Evolutionary conservation across 768 basidiomycete genomes (phyloP).

Genomic region (Dentipellis fragilis): DNA sequence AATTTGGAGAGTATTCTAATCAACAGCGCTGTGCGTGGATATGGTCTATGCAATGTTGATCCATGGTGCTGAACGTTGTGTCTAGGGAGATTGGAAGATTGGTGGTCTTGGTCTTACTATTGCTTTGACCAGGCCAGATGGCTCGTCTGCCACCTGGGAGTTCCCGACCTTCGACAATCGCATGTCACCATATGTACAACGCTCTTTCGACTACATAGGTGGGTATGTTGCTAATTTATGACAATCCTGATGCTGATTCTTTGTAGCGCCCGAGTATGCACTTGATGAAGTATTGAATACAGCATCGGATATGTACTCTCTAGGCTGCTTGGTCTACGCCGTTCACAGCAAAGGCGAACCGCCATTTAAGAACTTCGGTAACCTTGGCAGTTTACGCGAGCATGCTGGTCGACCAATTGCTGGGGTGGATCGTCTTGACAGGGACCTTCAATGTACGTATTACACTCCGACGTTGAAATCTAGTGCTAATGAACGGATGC

Average conservation of each 20-base stretch:
- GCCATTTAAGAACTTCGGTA: slow-evolving; percentile 81
- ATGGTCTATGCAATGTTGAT: slow-evolving; percentile 1
- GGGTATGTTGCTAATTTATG: slow-evolving; percentile 13
- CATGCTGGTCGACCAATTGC: slow-evolving; percentile 54
- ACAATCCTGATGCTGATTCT: not conserved
- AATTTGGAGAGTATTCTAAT: slow-evolving; percentile 82
- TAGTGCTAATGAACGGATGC: not conserved
- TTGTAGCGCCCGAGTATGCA: slow-evolving; percentile 84
- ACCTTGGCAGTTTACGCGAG: slow-evolving; percentile 57
- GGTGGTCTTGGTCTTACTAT: slow-evolving; percentile 85
- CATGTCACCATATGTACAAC: slow-evolving; percentile 72
- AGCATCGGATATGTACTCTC: slow-evolving; percentile 86
- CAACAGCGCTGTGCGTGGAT: slow-evolving; percentile 66
- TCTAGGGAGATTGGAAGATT: slow-evolving; percentile 96
- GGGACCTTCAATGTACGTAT: slow-evolving; percentile 57
- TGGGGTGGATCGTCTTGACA: slow-evolving; percentile 56
- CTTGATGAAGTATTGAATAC: slow-evolving; percentile 81
- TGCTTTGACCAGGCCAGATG: slow-evolving; percentile 56
- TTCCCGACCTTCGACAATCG: slow-evolving; percentile 83
- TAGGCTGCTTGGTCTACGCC: slow-evolving; percentile 86
- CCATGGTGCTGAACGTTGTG: not conserved
- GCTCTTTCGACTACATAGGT: slow-evolving; percentile 95
- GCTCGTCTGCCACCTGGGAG: slow-evolving; percentile 74
- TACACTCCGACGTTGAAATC: not conserved
- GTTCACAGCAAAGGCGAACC: slow-evolving; percentile 84